Base-by-base conservation (phyloP, 2,329 filamentous ascomycete genomes). In the Colletotrichum tropicale region DNA sequence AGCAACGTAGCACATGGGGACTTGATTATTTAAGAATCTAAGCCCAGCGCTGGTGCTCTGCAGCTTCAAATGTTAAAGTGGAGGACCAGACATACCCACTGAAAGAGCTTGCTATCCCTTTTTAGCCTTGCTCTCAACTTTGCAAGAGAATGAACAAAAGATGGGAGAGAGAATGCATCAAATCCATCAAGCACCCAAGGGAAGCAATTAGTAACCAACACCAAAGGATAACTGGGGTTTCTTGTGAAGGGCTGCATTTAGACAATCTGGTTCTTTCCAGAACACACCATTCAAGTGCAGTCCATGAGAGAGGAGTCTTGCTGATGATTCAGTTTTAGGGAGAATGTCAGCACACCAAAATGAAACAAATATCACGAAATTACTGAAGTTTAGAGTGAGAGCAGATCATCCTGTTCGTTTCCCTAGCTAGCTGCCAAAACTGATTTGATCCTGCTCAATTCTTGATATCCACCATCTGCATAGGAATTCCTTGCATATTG, bases 61-160 rank as follows among this genome's bases (percentile, higher is more conserved):
- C 8, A 12, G 24, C 16, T 32, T 43, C 18, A 32, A 6, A 16
- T 68, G 66, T 68, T 68, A 55, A 60, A 68, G 24, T 24, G 15
- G 32, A 24, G 28, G 66, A 68, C 66, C 16, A 38, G 30, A 43
- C 24, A 60, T n/a, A 12, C 16, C 16, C 28, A 13, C 52, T 68
- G 52, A 68, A 68, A 68, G 66, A 24, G 21, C 28, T 58, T 24
- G 18, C 8, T 4, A 4, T 8, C 9, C 52, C 30, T 60, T 60
- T 78, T 73, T 13, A 13, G 24, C 79, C 78, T 7, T 75, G 75
- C 26, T 81, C 78, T 61, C 16, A 2, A 32, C 52, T 78, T 52
- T 28, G 36, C 24, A n/a, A 58, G 32, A 60, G 5, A 5, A 6
- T 7, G 34, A 60, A 68, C 66, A 68, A 68, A 60, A 60, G 66